Evolutionary conservation across 345 rosid species (phyloP), one percentile per base, ranked within the genome.

Genomic region (Acer yangbiense): DNA sequence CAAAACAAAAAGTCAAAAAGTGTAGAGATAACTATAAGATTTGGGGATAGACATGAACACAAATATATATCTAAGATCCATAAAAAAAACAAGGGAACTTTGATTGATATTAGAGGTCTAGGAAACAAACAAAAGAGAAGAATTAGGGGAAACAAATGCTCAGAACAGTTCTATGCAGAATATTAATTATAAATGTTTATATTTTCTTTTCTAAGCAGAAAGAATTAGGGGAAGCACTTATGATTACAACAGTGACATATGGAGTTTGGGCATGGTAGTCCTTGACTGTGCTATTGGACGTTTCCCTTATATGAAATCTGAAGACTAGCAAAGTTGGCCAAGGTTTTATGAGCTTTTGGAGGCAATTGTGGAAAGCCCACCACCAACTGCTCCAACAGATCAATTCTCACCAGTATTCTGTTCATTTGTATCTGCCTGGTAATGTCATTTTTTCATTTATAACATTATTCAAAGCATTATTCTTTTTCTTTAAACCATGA

Each of bases 401-500:
- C 93, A 94, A 78, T 96, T 94, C 86, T 96, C 98, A 73, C 97
- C 95, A 18, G 97, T 92, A 79, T 94, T 96, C 85, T 92, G 97
- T 85, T 91, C 95, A 58, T 96, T 96, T 76, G 90, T 94, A 77
- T 94, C 97, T 35, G 86, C 95, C 76, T 91, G 98, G 98, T 94
- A 87, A 82, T 62, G 66, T 48, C 39, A 6, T 48, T 52, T 81
- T 44, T 74, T 50, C 68, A 82, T 58, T 74, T 50, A 41, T 52
- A 57, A 41, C 27, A 13, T 62, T 63, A 65, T 72, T 35, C n/a
- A 17, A 39, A 3, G 73, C 54, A 17, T 60, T 68, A 57, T 32
- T 61, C 35, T 73, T 18, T 32, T 32, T 32, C 35, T 32, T 32
- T 32, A 32, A 32, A 32, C 5, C 35, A 4, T 32, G 35, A 32